Conservation (phyloP, 129 eudicot species). For the Rutidosis leptorrhynchoides region DNA sequence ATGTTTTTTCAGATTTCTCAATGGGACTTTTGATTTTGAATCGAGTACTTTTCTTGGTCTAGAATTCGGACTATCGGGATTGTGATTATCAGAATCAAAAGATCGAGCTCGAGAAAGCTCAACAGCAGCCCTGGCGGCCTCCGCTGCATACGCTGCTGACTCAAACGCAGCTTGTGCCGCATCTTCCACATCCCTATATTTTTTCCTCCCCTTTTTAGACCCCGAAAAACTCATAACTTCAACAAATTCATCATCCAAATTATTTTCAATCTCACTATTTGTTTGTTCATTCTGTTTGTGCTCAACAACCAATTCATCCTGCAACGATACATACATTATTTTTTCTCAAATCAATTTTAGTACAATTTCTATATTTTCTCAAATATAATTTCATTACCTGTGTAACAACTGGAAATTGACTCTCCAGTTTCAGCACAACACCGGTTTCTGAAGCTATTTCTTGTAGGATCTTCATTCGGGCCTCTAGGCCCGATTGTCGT, state of each 20-base stretch:
- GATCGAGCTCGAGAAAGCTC: conserved; percentile 66
- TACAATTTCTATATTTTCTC: neutral
- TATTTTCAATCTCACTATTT: neutral
- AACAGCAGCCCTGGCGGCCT: conserved; percentile 86
- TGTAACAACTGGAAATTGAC: conserved; percentile 14
- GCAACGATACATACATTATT: conserved; percentile 18
- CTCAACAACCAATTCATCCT: conserved; percentile 15
- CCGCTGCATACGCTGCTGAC: conserved; percentile 85
- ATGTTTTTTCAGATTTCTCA: neutral
- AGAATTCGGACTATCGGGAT: conserved; percentile 31
- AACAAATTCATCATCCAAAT: conserved; percentile 26
- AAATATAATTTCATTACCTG: conserved; percentile 11
- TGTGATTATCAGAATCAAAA: conserved; percentile 49
- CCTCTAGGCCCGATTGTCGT: conserved; percentile 48
- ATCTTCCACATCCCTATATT: conserved; percentile 66
- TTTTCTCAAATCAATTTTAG: neutral
- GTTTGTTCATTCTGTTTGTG: conserved; percentile 14
- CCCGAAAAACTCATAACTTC: conserved; percentile 36
- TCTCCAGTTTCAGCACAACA: conserved; percentile 52
- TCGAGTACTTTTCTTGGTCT: conserved; percentile 25
- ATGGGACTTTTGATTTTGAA: conserved; percentile 11
- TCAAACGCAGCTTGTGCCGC: conserved; percentile 92
- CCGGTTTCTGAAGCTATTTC: conserved; percentile 64
- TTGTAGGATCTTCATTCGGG: conserved; percentile 57
- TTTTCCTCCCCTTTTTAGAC: conserved; percentile 39